Conservation (phyloP, 495 filamentous ascomycete genomes). For the Penicillium nucicola region DNA sequence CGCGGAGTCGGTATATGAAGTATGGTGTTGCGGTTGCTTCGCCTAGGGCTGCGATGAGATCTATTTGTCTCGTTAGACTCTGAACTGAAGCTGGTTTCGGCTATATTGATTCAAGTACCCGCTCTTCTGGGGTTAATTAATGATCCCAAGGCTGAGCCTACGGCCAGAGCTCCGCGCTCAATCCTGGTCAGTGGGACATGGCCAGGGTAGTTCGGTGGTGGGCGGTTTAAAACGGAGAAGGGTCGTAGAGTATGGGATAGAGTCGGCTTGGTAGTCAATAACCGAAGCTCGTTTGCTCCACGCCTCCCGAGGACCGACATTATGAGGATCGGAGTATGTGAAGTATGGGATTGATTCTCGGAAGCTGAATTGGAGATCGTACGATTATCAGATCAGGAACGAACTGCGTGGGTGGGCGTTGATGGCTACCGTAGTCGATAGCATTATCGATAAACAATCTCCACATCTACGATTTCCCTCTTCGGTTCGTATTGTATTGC, state of each 20-base stretch:
- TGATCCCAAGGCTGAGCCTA: slow-evolving; percentile 79
- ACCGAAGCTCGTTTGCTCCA: slow-evolving; percentile 18
- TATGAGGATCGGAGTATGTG: slow-evolving; percentile 7
- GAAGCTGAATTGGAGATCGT: slow-evolving; percentile 16
- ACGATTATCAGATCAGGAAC: slow-evolving; percentile 24
- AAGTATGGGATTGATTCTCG: background rate
- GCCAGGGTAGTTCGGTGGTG: slow-evolving; percentile 70
- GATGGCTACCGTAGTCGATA: slow-evolving; percentile 27
- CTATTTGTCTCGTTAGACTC: slow-evolving; percentile 36
- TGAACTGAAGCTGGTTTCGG: background rate
- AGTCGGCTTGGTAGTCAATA: slow-evolving; percentile 9
- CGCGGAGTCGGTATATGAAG: slow-evolving; percentile 88
- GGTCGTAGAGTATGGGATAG: slow-evolving; percentile 21
- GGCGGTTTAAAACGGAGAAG: slow-evolving; percentile 79
- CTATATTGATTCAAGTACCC: slow-evolving; percentile 40
- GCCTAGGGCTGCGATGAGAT: slow-evolving; percentile 89
- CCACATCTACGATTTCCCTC: background rate
- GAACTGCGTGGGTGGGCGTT: slow-evolving; percentile 16
- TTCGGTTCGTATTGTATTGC: no score
- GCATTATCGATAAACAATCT: slow-evolving; percentile 24
- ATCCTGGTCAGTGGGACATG: slow-evolving; percentile 83
- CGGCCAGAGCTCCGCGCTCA: slow-evolving; percentile 72
- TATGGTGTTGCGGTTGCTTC: slow-evolving; percentile 93
- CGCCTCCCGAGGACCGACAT: slow-evolving; percentile 34
- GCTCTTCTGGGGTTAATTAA: slow-evolving; percentile 76